Conservation (phyloP, 78 protist species). For the Protostelium mycophagum region DNA sequence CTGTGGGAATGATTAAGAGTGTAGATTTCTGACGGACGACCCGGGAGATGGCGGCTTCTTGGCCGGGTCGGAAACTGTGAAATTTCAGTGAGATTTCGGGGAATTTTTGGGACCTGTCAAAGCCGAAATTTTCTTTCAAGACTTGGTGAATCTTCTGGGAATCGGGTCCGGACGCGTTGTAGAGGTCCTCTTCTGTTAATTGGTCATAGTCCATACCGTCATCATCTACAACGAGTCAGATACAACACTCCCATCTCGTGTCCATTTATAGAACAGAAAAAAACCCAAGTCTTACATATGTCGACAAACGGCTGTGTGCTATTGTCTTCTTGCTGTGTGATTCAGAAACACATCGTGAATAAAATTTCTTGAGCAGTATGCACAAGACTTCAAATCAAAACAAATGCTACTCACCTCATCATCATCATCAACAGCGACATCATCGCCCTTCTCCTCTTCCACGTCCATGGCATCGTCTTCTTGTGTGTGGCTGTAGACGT, state of each 20-base stretch:
- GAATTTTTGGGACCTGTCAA: background rate
- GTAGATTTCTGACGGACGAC: background rate
- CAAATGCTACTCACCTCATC: background rate
- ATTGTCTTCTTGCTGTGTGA: too few relatives aligned
- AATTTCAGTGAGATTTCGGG: background rate
- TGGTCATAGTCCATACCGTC: background rate
- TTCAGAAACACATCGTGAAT: too few relatives aligned
- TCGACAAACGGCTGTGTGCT: too few relatives aligned
- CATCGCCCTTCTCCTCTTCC: background rate
- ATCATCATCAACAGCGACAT: background rate
- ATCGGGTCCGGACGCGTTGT: background rate
- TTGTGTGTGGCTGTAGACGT: slow-evolving; percentile 1
- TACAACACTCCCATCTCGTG: too few relatives aligned
- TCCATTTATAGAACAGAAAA: too few relatives aligned
- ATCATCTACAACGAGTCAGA: too few relatives aligned
- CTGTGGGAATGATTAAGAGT: slow-evolving; percentile 70
- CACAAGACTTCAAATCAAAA: background rate
- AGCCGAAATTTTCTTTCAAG: background rate
- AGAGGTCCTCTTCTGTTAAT: background rate
- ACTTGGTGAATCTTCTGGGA: background rate
- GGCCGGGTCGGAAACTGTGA: background rate
- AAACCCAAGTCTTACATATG: too few relatives aligned
- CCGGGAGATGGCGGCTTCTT: background rate
- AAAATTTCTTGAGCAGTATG: too few relatives aligned
- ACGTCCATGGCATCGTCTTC: background rate